A percentile compares a stretch with the other conserved stretches of the same genome.
phyloP scores from a whole-genome alignment of 805 yeast species.

The Saccharomycopsis sp. region DNA sequence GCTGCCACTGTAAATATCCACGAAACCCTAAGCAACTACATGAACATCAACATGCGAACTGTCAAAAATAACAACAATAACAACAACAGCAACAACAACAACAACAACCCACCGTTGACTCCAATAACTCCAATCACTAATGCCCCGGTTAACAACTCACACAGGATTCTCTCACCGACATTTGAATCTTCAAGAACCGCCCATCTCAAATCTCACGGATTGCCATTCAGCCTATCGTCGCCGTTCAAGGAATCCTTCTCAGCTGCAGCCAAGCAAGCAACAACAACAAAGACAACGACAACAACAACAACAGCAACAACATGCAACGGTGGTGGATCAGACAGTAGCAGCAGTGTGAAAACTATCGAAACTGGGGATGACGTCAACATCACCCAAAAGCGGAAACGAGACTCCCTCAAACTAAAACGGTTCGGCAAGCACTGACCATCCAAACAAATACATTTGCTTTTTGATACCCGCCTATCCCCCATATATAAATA shows the following conservation, averaged over 20 bases:
- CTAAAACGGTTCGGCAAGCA: constrained; percentile 13
- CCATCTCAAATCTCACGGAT: background rate
- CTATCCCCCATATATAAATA: no score
- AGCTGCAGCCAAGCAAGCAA: no score
- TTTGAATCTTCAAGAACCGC: background rate
- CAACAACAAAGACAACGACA: no score
- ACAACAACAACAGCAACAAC: background rate
- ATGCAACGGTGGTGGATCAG: background rate
- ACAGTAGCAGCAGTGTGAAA: background rate
- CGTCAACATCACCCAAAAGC: background rate
- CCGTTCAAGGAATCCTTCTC: constrained; percentile 13
- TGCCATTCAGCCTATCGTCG: constrained; percentile 5
- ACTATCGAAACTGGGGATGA: background rate
- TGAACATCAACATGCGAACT: constrained; percentile 1
- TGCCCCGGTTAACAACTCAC: background rate
- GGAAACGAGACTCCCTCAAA: constrained; percentile 14
- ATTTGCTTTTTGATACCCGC: no score
- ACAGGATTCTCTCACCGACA: constrained; percentile 5
- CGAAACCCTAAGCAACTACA: constrained; percentile 14
- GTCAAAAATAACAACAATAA: background rate
- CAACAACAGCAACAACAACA: background rate
- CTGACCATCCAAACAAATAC: no score
- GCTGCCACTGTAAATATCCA: constrained; percentile 5
- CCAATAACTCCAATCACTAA: constrained; percentile 18
- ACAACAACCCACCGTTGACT: constrained; percentile 17